phyloP scores from a whole-genome alignment of 2,329 filamentous ascomycete species.

The Septoria petroselini region DNA sequence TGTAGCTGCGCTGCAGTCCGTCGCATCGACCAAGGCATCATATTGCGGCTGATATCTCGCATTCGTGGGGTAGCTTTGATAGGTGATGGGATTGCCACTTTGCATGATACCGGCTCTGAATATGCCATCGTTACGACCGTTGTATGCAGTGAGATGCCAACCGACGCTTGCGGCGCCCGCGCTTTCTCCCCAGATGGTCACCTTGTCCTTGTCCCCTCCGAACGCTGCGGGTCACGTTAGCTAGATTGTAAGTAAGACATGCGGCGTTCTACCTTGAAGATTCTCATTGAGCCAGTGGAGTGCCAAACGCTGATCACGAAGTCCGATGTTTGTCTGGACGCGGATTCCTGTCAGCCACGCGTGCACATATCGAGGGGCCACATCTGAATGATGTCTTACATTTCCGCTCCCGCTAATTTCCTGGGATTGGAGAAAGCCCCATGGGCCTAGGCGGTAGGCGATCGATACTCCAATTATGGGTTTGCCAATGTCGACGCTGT shows the following conservation, averaged over 20 bases:
- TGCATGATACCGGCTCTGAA: slow-evolving; percentile 51
- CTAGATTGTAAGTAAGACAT: no score
- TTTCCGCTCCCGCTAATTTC: slow-evolving; percentile 52
- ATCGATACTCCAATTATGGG: slow-evolving; percentile 59
- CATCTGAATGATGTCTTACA: no score
- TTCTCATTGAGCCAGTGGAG: slow-evolving; percentile 47
- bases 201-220: slow-evolving; percentile 65
- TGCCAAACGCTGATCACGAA: slow-evolving; percentile 46
- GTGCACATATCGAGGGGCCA: no score
- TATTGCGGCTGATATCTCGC: slow-evolving; percentile 55
- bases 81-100: slow-evolving; percentile 36
- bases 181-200: slow-evolving; percentile 43
- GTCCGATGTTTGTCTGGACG: slow-evolving; percentile 46
- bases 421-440: slow-evolving; percentile 66
- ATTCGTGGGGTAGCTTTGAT: slow-evolving; percentile 25
- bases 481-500: slow-evolving; percentile 42
- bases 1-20: slow-evolving; percentile 56
- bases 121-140: slow-evolving; percentile 48
- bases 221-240: no score
- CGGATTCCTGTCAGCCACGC: no score
- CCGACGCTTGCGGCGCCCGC: slow-evolving; percentile 48
- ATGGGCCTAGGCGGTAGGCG: slow-evolving; percentile 62
- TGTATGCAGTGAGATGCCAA: slow-evolving; percentile 47
- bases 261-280: no score
- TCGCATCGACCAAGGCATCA: slow-evolving; percentile 57